A percentile compares a stretch with the other conserved stretches of the same genome.
These are phyloP conservation scores for Salvia hispanica DNA, from an alignment of 257 asterid species.

Conservation along the genomic window DNA sequence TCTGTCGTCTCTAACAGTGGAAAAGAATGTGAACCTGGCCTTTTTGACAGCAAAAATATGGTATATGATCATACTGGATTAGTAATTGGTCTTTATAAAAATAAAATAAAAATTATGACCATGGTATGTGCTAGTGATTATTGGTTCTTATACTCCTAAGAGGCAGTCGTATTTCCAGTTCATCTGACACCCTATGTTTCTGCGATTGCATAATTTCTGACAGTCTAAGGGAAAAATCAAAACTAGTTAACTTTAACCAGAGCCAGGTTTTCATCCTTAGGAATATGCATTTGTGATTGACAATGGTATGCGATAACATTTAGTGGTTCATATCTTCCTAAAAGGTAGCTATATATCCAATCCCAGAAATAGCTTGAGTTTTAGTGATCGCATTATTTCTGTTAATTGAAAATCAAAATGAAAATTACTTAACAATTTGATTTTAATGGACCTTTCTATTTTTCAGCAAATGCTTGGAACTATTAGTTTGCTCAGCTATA, in stretches of 20 bases:
- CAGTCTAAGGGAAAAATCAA: slow-evolving; percentile 8
- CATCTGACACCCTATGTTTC: neutral
- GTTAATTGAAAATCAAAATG: slow-evolving; percentile 18
- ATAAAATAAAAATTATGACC: too few relatives aligned
- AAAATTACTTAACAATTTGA: neutral
- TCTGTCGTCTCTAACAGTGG: slow-evolving; percentile 47
- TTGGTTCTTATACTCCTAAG: neutral
- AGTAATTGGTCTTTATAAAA: slow-evolving; percentile 38
- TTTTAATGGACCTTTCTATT: slow-evolving; percentile 1
- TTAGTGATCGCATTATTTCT: neutral
- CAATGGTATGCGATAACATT: slow-evolving; percentile 16
- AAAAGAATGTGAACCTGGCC: slow-evolving; percentile 47
- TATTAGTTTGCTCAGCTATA: neutral
- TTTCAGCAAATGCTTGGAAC: neutral
- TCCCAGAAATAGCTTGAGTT: slow-evolving; percentile 4
- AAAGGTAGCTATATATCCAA: slow-evolving; percentile 10
- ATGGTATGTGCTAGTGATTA: slow-evolving; percentile 13
- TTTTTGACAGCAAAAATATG: slow-evolving; percentile 64
- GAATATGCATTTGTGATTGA: slow-evolving; percentile 37
- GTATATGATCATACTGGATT: slow-evolving; percentile 39
- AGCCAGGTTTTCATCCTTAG: slow-evolving; percentile 18
- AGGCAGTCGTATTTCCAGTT: slow-evolving; percentile 12
- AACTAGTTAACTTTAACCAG: neutral
- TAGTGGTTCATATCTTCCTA: slow-evolving; percentile 12
- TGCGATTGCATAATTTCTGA: neutral